Evolutionary conservation across 495 filamentous ascomycete genomes (phyloP).

Genomic region (Hypoxylon lenormandii): DNA sequence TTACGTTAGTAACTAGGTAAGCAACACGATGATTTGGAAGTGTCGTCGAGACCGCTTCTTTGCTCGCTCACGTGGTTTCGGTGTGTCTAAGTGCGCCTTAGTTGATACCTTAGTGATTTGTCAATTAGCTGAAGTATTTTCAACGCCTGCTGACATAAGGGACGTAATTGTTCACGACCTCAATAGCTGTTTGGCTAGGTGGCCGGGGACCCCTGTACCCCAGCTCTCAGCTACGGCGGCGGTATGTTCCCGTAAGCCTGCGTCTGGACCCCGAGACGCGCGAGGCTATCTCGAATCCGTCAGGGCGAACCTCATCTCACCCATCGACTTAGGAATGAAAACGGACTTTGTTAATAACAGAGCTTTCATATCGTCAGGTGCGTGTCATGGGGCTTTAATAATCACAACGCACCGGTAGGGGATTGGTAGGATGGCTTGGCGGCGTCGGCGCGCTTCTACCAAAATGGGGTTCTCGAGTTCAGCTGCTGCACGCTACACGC

Average conservation of each 20-base stretch:
- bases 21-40: too few relatives aligned
- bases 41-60: too few relatives aligned
- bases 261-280: constrained; percentile 2
- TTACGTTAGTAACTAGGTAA: too few relatives aligned
- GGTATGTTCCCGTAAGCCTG: constrained; percentile 26
- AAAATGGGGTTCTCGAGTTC: constrained; percentile 42
- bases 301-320: neutral
- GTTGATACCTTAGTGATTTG: too few relatives aligned
- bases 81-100: too few relatives aligned
- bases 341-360: neutral
- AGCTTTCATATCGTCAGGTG: neutral
- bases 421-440: constrained; percentile 30
- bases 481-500: constrained; percentile 47
- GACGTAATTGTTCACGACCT: neutral
- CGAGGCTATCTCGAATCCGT: constrained; percentile 5
- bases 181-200: too few relatives aligned
- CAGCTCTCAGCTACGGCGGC: neutral
- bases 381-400: constrained; percentile 1
- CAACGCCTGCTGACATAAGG: neutral
- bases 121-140: too few relatives aligned
- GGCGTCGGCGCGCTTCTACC: constrained; percentile 22
- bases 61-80: too few relatives aligned
- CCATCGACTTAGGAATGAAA: neutral
- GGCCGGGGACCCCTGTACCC: constrained; percentile 18
- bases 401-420: neutral